These are phyloP conservation scores for Plenodomus tracheiphilus DNA, from an alignment of 2,329 filamentous ascomycete genomes.

Conservation along the genomic window DNA sequence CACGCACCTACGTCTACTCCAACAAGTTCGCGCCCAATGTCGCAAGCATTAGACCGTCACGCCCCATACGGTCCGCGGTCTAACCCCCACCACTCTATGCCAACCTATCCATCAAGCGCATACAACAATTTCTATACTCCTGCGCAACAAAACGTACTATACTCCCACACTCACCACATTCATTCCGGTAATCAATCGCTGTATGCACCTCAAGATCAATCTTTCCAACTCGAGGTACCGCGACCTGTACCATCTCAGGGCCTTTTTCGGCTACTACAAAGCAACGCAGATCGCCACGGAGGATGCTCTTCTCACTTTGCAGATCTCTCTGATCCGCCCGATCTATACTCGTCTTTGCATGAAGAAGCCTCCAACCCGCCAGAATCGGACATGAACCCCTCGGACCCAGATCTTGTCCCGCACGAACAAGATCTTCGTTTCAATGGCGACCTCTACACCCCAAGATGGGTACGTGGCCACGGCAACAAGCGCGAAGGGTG, in stretches of 20 bases:
- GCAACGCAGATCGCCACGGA: conserved; percentile 71
- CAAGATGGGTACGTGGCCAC: conserved; percentile 80
- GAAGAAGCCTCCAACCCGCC: conserved; percentile 75
- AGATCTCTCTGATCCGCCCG: conserved; percentile 73
- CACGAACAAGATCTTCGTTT: conserved; percentile 77
- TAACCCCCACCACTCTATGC: conserved; percentile 49
- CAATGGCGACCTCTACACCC: conserved; percentile 80
- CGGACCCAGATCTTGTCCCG: conserved; percentile 73
- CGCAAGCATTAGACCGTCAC: conserved; percentile 63
- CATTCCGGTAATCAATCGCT: conserved; percentile 52
- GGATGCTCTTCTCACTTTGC: conserved; percentile 67
- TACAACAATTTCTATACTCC: conserved; percentile 34
- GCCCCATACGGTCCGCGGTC: conserved; percentile 62
- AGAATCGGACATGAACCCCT: conserved; percentile 79
- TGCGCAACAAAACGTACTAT: conserved; percentile 42
- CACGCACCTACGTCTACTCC: conserved; percentile 62
- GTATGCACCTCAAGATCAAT: conserved; percentile 56
- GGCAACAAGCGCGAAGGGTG: conserved; percentile 87
- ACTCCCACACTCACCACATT: conserved; percentile 54
- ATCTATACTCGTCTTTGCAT: conserved; percentile 73
- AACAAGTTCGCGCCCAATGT: conserved; percentile 58
- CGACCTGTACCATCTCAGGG: conserved; percentile 68
- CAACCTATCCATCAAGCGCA: conserved; percentile 39
- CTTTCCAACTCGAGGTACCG: conserved; percentile 60
- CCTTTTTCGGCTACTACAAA: conserved; percentile 73